phyloP scores from a whole-genome alignment of 345 rosid genomes.

The Turnera subulata region DNA sequence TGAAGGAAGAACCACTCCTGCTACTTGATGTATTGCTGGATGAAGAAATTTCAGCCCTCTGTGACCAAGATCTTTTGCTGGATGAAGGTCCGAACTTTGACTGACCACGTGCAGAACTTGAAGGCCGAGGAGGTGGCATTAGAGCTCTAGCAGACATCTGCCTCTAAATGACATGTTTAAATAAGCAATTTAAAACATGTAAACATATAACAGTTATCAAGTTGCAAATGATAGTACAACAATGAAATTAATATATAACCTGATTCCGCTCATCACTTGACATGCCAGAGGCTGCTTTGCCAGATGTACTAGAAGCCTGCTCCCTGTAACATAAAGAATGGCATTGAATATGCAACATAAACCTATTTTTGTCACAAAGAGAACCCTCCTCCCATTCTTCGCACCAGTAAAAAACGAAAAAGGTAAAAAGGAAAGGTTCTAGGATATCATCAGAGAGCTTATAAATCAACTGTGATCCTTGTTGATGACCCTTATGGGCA shows the following conservation, averaged over 20 bases:
- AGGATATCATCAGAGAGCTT: too few species aligned
- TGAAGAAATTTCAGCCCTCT: slow-evolving; percentile 52
- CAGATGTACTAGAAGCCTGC: slow-evolving; percentile 92
- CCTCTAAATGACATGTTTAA: slow-evolving; percentile 34
- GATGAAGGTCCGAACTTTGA: slow-evolving; percentile 70
- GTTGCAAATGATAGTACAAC: neutral
- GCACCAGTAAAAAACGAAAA: too few species aligned
- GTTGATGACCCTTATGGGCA: too few species aligned
- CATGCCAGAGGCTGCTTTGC: slow-evolving; percentile 88
- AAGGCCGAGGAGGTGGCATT: slow-evolving; percentile 94
- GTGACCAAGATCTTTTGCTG: slow-evolving; percentile 44
- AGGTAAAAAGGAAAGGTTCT: too few species aligned
- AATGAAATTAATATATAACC: slow-evolving; percentile 35
- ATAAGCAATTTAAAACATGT: slow-evolving; percentile 10
- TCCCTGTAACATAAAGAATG: slow-evolving; percentile 47
- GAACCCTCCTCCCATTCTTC: too few species aligned
- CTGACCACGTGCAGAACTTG: slow-evolving; percentile 31
- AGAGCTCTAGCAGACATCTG: slow-evolving; percentile 76
- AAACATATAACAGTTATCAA: neutral
- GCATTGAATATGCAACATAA: too few species aligned
- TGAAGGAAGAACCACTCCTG: slow-evolving; percentile 53
- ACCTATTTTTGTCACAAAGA: too few species aligned
- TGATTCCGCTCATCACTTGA: slow-evolving; percentile 96
- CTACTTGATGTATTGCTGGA: slow-evolving; percentile 43
- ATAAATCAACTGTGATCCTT: too few species aligned